These are phyloP conservation scores for Neurospora sp. DNA, from an alignment of 2,329 filamentous ascomycete species.

Conservation along the genomic window DNA sequence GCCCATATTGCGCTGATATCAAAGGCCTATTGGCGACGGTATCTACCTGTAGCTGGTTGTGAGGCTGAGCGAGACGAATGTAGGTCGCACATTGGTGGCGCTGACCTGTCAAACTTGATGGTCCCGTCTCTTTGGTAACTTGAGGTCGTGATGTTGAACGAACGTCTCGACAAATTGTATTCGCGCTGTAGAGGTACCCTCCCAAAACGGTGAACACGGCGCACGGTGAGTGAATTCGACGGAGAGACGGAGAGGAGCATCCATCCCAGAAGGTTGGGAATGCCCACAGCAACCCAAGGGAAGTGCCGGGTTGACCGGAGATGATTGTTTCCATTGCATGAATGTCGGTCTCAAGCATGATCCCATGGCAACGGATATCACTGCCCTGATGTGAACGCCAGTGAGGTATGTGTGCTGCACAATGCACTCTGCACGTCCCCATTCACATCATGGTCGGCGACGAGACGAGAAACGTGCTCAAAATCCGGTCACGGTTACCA, in stretches of 20 bases:
- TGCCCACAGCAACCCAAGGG: background rate
- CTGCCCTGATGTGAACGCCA: background rate
- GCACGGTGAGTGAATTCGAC: background rate
- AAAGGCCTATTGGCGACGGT: too few relatives aligned
- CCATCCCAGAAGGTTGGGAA: background rate
- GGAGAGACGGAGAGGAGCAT: background rate
- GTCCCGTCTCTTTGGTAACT: background rate
- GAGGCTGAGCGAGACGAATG: background rate
- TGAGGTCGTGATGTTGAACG: background rate
- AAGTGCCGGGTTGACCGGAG: background rate
- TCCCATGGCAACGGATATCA: background rate
- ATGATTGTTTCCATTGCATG: background rate
- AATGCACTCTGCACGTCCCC: background rate
- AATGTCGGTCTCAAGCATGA: background rate
- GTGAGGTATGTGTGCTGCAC: background rate
- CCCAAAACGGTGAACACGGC: background rate
- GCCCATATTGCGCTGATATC: too few relatives aligned
- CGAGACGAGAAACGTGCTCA: background rate
- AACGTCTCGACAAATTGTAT: background rate
- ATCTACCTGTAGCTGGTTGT: too few relatives aligned
- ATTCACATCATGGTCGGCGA: background rate
- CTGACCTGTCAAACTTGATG: background rate
- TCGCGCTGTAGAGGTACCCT: background rate
- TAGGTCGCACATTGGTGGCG: background rate
- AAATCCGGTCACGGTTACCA: background rate